phyloP scores from a whole-genome alignment of 805 yeast species.

The Ascoidea asiatica region DNA sequence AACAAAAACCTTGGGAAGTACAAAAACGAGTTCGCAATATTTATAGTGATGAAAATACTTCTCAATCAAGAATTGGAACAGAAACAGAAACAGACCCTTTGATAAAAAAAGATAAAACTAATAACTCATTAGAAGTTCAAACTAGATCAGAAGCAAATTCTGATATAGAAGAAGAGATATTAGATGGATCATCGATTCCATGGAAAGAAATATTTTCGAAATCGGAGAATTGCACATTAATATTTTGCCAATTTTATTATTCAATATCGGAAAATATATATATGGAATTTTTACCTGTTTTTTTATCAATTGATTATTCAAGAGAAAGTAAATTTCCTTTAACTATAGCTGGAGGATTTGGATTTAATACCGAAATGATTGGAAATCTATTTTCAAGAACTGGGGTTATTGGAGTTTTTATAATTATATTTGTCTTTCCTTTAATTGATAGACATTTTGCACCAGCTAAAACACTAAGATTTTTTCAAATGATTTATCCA shows the following conservation, averaged over 20 bases:
- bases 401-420: slow-evolving; percentile 38
- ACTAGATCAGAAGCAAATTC: no score
- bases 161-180: no score
- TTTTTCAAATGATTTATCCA: slow-evolving; percentile 28
- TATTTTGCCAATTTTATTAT: slow-evolving; percentile 25
- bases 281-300: slow-evolving; percentile 43
- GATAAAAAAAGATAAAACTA: no score
- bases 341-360: slow-evolving; percentile 38
- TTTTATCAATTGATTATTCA: slow-evolving; percentile 26
- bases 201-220: slow-evolving; percentile 17
- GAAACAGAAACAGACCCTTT: no score
- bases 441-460: slow-evolving; percentile 32
- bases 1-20: slow-evolving; percentile 17
- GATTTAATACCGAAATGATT: slow-evolving; percentile 29
- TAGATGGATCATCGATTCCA: slow-evolving; percentile 13
- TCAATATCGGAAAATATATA: slow-evolving; percentile 33
- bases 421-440: slow-evolving; percentile 38
- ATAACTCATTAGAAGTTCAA: no score
- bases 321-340: slow-evolving; percentile 31
- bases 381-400: slow-evolving; percentile 37
- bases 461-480: slow-evolving; percentile 28
- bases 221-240: slow-evolving; percentile 19
- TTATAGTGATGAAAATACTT: no score
- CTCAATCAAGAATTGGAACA: no score
- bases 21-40: no score